phyloP scores from a whole-genome alignment of 2,329 filamentous ascomycete species.

The Penicillium digitatum region DNA sequence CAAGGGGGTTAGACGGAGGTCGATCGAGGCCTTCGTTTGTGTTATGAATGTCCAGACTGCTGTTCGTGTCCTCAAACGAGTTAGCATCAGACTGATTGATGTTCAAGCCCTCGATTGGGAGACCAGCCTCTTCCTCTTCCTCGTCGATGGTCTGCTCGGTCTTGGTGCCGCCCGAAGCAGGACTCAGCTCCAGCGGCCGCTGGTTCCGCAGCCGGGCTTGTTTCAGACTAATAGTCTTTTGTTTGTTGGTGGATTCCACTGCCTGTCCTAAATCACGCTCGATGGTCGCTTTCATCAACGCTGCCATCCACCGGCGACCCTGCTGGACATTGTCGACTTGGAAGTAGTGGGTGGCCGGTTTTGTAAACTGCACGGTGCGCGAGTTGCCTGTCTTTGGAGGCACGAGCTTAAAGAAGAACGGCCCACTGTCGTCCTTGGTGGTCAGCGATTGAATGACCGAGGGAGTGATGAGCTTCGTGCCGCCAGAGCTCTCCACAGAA shows the following conservation, averaged over 20 bases:
- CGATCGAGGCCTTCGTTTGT: background rate
- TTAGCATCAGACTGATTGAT: slow-evolving; percentile 19
- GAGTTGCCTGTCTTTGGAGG: slow-evolving; percentile 83
- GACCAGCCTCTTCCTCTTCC: slow-evolving; percentile 26
- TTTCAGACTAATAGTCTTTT: slow-evolving; percentile 88
- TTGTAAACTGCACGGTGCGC: slow-evolving; percentile 93
- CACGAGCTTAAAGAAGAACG: slow-evolving; percentile 98
- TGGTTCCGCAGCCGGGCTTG: slow-evolving; percentile 87
- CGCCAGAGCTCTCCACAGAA: slow-evolving; percentile 31
- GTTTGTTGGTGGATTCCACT: slow-evolving; percentile 89
- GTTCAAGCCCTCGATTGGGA: slow-evolving; percentile 30
- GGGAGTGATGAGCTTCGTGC: slow-evolving; percentile 27
- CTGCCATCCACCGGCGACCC: slow-evolving; percentile 95
- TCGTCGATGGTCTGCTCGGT: slow-evolving; percentile 18
- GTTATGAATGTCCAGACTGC: slow-evolving; percentile 3
- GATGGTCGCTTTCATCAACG: slow-evolving; percentile 97
- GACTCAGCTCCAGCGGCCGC: slow-evolving; percentile 83
- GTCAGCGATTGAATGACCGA: slow-evolving; percentile 32
- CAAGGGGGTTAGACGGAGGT: slow-evolving; percentile 22
- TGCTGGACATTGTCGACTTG: slow-evolving; percentile 86
- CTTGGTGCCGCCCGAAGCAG: slow-evolving; percentile 34
- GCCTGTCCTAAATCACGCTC: slow-evolving; percentile 76
- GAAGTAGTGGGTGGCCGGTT: slow-evolving; percentile 96
- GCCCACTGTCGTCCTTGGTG: slow-evolving; percentile 54
- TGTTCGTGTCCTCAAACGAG: slow-evolving; percentile 16